Base-by-base conservation (phyloP, 2,329 filamentous ascomycete species). In the Monosporascus ibericus region DNA sequence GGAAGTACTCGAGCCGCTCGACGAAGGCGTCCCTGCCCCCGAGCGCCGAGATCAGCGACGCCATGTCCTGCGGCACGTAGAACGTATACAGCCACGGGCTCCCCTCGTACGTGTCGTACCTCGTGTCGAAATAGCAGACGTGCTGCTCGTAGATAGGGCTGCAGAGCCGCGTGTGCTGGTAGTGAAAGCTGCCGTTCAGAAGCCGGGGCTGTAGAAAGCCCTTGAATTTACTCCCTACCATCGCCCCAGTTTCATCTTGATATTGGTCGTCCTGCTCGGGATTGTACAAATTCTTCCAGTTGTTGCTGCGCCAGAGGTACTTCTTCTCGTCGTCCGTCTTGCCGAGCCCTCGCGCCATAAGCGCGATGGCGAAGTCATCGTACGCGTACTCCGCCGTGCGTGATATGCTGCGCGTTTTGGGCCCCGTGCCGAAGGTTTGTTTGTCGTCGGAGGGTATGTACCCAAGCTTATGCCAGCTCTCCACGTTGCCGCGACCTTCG, bases 381-480 rank as follows among this genome's bases (percentile, higher is more conserved):
- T 92, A 92, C 0, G 87, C 84, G 65, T 92, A 92, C 66, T 92
- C 88, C 5, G 92, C 82, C 0, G 87, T 90, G 3, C 88, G 78
- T 2, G 84, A 89, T 18, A 92, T 80, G 49, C 79, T 85, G 15
- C 88, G 82, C 1, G 84, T 88, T 59, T 81, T 78, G 0, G 84
- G 81, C 0, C 88, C 88, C 4, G 78, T 76, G 15, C 85, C 84
- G 34, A 78, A 72, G 0, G 72, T 73, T 64, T 90, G 86, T 17
- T 75, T 74, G 63, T 91, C 85, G 51, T 88, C 77, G 7, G 75
- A 78, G 0, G 88, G 88, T 24, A 92, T 87, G 65, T 88, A 92
- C 11, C 83, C 80, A 1, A 89, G 73, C 0, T 63, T 70, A 60
- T 87, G 86, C 87, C 88, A 92, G 64, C 82, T 86, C 11, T 76